phyloP scores from a whole-genome alignment of 2,329 filamentous ascomycete genomes.

The Teratosphaeria gauchensis region DNA sequence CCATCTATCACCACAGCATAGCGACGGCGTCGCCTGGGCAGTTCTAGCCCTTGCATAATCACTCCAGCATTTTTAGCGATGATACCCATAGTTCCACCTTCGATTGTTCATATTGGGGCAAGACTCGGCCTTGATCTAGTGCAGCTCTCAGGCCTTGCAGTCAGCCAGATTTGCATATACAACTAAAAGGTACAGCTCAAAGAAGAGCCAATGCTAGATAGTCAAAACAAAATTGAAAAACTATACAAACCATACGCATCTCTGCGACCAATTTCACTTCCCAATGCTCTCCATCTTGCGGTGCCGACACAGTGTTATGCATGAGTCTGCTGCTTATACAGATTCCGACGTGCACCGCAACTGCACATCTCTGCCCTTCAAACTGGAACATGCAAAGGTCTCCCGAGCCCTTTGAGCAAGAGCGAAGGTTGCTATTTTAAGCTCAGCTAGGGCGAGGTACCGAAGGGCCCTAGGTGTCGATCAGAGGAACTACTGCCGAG shows the following conservation, averaged over 20 bases:
- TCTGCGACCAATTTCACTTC: neutral
- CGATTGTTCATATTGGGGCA: constrained; percentile 4
- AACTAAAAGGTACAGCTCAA: neutral
- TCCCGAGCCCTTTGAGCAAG: neutral
- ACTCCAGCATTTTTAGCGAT: constrained; percentile 7
- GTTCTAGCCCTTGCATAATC: constrained; percentile 1
- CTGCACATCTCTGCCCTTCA: neutral
- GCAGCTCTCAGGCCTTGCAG: constrained; percentile 21
- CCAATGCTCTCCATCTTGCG: neutral
- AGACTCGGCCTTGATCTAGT: constrained; percentile 20
- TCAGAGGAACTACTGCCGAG: neutral
- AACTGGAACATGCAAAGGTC: neutral
- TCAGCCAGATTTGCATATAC: neutral
- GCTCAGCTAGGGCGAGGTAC: neutral
- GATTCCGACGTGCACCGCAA: no score
- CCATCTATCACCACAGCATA: constrained; percentile 16
- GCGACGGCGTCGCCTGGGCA: constrained; percentile 19
- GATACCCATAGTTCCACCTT: constrained; percentile 12
- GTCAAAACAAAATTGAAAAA: neutral
- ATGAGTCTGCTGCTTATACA: neutral
- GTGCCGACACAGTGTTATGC: neutral
- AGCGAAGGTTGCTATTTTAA: neutral
- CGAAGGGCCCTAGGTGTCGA: neutral
- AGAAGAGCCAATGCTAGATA: neutral
- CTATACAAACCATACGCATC: neutral